phyloP scores from a whole-genome alignment of 768 basidiomycete species.

The Rhodotorula graminis region DNA sequence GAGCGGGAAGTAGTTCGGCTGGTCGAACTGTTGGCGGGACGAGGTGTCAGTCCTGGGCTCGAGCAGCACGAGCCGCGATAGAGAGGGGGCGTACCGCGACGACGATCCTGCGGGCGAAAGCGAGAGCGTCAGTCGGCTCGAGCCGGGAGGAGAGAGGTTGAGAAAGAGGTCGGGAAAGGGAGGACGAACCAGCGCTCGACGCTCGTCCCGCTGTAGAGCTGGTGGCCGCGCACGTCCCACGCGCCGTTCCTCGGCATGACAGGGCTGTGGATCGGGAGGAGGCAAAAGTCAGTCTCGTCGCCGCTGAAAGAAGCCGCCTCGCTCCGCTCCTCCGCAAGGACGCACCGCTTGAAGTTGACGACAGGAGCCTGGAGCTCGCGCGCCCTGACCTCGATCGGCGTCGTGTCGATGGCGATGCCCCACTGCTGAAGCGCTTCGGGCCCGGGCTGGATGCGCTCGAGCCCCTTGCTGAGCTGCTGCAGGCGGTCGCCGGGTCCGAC shows the following conservation, averaged over 20 bases:
- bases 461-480: not conserved
- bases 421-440: not conserved
- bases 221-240: not conserved
- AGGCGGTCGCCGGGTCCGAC: conserved; percentile 1
- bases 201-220: not conserved
- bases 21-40: conserved; percentile 3
- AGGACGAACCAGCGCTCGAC: conserved; percentile 5
- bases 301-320: too few species aligned
- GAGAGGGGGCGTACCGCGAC: not conserved
- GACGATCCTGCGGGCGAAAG: too few species aligned
- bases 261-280: not conserved
- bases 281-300: not conserved
- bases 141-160: too few species aligned
- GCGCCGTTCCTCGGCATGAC: conserved; percentile 3
- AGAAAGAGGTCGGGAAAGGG: too few species aligned
- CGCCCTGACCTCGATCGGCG: conserved; percentile 2
- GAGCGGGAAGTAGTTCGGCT: not conserved
- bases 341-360: conserved; percentile 1
- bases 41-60: too few species aligned
- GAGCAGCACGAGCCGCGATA: too few species aligned
- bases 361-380: not conserved
- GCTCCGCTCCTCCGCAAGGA: too few species aligned
- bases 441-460: conserved; percentile 1
- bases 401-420: not conserved
- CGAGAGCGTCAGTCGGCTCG: too few species aligned